Percentiles rank a stretch among this genome's conserved stretches.
These are phyloP conservation scores for Trichomonascaceae sp. DNA, from an alignment of 1,139 yeast species.

Conservation along the genomic window DNA sequence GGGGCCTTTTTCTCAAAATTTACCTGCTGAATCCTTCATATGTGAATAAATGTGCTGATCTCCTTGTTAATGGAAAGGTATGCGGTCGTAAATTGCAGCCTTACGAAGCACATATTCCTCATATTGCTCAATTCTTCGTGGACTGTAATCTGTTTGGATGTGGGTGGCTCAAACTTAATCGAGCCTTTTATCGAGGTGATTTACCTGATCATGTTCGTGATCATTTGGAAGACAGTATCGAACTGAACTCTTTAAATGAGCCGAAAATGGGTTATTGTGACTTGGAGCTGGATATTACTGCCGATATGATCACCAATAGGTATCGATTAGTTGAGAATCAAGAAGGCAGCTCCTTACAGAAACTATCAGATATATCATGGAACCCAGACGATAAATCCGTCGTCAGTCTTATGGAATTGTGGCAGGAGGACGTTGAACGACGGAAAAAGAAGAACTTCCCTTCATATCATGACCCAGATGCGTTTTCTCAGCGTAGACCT, in stretches of 20 bases:
- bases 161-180: slow-evolving; percentile 53
- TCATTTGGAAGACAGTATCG: slow-evolving; percentile 9
- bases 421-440: slow-evolving; percentile 56
- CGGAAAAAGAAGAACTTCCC: slow-evolving; percentile 1
- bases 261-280: slow-evolving; percentile 55
- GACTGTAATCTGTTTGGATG: slow-evolving; percentile 86
- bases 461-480: slow-evolving; percentile 7
- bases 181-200: slow-evolving; percentile 17
- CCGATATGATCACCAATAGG: slow-evolving; percentile 56
- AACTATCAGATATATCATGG: slow-evolving; percentile 24
- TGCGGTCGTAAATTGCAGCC: slow-evolving; percentile 39
- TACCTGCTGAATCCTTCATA: slow-evolving; percentile 60
- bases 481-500: slow-evolving; percentile 3
- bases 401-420: slow-evolving; percentile 54
- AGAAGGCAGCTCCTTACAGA: slow-evolving; percentile 47
- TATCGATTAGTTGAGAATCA: slow-evolving; percentile 39
- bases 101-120: slow-evolving; percentile 80
- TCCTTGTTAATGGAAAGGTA: slow-evolving; percentile 49
- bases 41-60: slow-evolving; percentile 51
- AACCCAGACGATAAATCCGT: slow-evolving; percentile 36
- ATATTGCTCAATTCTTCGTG: slow-evolving; percentile 63
- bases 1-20: slow-evolving; percentile 59
- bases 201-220: slow-evolving; percentile 11
- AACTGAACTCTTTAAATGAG: slow-evolving; percentile 22
- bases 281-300: slow-evolving; percentile 63